phyloP scores from a whole-genome alignment of 148 eudicot genomes.

The Agrostemma githago region DNA sequence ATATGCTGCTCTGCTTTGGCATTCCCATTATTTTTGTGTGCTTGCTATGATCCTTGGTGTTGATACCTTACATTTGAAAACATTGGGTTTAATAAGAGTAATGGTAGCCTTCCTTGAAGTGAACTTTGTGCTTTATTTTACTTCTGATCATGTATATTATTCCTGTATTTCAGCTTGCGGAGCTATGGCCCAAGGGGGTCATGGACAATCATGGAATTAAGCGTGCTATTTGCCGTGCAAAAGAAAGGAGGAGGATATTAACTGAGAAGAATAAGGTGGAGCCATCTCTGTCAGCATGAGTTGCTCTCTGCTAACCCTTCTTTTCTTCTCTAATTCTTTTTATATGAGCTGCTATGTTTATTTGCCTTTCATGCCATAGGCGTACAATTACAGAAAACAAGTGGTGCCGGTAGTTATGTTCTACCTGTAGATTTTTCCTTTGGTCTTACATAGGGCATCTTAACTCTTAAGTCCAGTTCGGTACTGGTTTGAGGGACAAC shows the following conservation, averaged over 20 bases:
- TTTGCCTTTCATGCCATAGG: neutral
- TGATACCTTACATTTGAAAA: neutral
- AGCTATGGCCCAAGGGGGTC: slow-evolving; percentile 83
- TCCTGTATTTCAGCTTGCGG: slow-evolving; percentile 66
- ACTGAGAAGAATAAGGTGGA: slow-evolving; percentile 58
- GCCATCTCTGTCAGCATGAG: slow-evolving; percentile 7
- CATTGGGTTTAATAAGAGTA: neutral
- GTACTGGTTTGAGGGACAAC: slow-evolving; percentile 4
- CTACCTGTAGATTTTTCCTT: too few species aligned
- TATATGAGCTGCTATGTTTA: slow-evolving; percentile 4
- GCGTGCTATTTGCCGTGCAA: slow-evolving; percentile 89
- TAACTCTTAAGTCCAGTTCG: neutral
- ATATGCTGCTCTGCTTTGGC: neutral
- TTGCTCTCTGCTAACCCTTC: slow-evolving; percentile 7
- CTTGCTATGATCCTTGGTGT: neutral
- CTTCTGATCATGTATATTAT: neutral
- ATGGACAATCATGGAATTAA: slow-evolving; percentile 97
- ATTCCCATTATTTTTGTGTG: neutral
- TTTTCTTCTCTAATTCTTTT: neutral
- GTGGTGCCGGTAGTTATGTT: neutral
- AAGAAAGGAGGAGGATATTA: slow-evolving; percentile 60
- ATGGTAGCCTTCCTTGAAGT: slow-evolving; percentile 8
- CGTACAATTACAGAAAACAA: neutral
- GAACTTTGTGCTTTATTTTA: neutral
- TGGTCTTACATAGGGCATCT: neutral